Conservation (phyloP, 805 yeast genomes). For the Maudiozyma turicensis region DNA sequence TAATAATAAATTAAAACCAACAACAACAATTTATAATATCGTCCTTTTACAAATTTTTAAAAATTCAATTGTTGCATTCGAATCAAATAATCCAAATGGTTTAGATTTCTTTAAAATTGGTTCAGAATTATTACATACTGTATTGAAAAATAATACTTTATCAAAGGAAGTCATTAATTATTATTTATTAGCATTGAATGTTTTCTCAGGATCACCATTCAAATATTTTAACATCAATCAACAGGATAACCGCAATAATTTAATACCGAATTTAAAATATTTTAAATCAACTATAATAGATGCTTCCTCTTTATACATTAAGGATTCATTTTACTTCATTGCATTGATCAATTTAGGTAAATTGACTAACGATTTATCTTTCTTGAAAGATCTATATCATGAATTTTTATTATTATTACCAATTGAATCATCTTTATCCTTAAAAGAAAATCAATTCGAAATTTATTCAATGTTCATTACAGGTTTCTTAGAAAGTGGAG, state of each 20-base stretch:
- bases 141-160: slow-evolving; percentile 34
- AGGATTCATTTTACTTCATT: slow-evolving; percentile 31
- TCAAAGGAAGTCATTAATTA: slow-evolving; percentile 37
- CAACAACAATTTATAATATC: slow-evolving; percentile 42
- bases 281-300: slow-evolving; percentile 5
- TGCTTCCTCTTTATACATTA: slow-evolving; percentile 15
- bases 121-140: slow-evolving; percentile 37
- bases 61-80: slow-evolving; percentile 37
- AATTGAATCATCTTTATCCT: slow-evolving; percentile 4
- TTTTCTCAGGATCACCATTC: slow-evolving; percentile 30
- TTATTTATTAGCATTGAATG: slow-evolving; percentile 36
- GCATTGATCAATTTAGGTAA: slow-evolving; percentile 34
- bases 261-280: slow-evolving; percentile 5
- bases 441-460: slow-evolving; percentile 33
- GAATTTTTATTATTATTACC: slow-evolving; percentile 25
- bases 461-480: slow-evolving; percentile 45
- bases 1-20: slow-evolving; percentile 45
- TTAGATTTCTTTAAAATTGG: slow-evolving; percentile 42
- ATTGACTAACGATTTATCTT: slow-evolving; percentile 29
- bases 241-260: too few species aligned
- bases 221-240: neutral
- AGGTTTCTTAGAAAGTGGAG: slow-evolving; percentile 42
- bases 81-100: slow-evolving; percentile 32
- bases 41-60: slow-evolving; percentile 42
- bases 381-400: slow-evolving; percentile 34